Conservation (phyloP, 768 basidiomycete genomes). For the Lactarius evosmus region DNA sequence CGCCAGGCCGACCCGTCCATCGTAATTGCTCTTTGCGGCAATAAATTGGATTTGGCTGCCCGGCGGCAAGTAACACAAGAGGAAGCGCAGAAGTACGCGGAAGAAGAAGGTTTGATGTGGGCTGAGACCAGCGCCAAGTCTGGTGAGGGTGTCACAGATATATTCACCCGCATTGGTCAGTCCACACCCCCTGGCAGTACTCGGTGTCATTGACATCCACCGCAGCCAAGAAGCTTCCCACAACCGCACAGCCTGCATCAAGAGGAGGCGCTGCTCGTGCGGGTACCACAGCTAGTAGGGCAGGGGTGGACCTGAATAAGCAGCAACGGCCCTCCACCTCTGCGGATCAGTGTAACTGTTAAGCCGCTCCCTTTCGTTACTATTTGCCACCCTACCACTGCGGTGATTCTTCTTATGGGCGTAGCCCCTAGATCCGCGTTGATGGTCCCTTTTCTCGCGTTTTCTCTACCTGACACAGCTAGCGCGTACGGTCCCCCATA, state of each 20-base stretch:
- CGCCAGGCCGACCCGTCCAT: constrained; percentile 97
- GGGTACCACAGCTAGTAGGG: constrained; percentile 47
- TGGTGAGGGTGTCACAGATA: constrained; percentile 80
- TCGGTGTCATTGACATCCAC: constrained; percentile 8
- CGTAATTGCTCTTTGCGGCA: constrained; percentile 93
- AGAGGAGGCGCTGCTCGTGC: constrained; percentile 52
- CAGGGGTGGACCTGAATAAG: constrained; percentile 81
- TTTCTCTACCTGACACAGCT: constrained; percentile 11
- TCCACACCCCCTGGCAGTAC: constrained; percentile 12
- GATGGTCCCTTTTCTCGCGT: constrained; percentile 12
- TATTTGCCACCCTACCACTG: constrained; percentile 14
- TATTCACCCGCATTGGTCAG: constrained; percentile 84
- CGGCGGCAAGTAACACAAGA: constrained; percentile 83
- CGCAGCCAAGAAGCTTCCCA: constrained; percentile 85
- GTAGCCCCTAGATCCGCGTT: constrained; percentile 17
- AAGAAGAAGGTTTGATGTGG: constrained; percentile 92
- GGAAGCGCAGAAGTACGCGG: constrained; percentile 89
- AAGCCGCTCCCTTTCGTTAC: constrained; percentile 27
- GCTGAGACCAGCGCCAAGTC: constrained; percentile 88
- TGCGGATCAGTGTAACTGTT: constrained; percentile 78
- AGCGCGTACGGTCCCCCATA: constrained; percentile 21
- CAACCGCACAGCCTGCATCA: constrained; percentile 66
- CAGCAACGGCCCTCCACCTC: constrained; percentile 50
- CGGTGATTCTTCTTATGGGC: constrained; percentile 7
- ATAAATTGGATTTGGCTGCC: constrained; percentile 86